Evolutionary conservation across 805 yeast genomes (phyloP).

Genomic region (Lachancea kluyveri): DNA sequence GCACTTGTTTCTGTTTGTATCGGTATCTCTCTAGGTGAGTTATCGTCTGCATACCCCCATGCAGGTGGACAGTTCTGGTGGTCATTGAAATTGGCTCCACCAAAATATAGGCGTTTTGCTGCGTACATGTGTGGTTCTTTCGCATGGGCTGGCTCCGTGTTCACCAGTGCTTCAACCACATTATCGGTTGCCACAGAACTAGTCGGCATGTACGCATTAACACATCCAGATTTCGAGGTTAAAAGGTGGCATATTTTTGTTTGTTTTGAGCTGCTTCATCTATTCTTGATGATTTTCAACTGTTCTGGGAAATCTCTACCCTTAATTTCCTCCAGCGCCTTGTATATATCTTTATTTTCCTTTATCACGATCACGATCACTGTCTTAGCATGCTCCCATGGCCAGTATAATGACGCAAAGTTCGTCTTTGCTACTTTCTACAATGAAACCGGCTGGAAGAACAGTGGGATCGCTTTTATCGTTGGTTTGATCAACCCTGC

Average conservation of each 20-base stretch:
- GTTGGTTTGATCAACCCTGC: constrained; percentile 65
- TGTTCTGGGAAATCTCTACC: constrained; percentile 52
- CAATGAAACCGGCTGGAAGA: constrained; percentile 58
- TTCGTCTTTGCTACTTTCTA: constrained; percentile 55
- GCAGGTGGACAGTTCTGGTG: constrained; percentile 65
- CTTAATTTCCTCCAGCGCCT: constrained; percentile 41
- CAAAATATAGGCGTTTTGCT: constrained; percentile 35
- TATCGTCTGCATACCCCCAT: constrained; percentile 51
- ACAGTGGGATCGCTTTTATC: constrained; percentile 55
- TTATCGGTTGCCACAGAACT: constrained; percentile 48
- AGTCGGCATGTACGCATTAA: constrained; percentile 44
- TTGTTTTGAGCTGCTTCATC: constrained; percentile 43
- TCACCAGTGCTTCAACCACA: constrained; percentile 59
- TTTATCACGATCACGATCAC: constrained; percentile 52
- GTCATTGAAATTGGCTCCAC: constrained; percentile 52
- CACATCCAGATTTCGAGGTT: constrained; percentile 32
- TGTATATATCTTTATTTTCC: constrained; percentile 49
- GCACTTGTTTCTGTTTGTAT: constrained; percentile 43
- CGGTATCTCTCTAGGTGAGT: constrained; percentile 48
- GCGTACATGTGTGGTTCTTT: constrained; percentile 60
- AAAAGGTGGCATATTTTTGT: constrained; percentile 54
- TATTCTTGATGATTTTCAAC: constrained; percentile 44
- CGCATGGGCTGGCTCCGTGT: constrained; percentile 60
- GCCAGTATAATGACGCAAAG: constrained; percentile 45
- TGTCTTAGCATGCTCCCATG: constrained; percentile 50